Evolutionary conservation across 352 stramenopile genomes (phyloP).

Genomic region (Phytophthora macrochlamydospora): DNA sequence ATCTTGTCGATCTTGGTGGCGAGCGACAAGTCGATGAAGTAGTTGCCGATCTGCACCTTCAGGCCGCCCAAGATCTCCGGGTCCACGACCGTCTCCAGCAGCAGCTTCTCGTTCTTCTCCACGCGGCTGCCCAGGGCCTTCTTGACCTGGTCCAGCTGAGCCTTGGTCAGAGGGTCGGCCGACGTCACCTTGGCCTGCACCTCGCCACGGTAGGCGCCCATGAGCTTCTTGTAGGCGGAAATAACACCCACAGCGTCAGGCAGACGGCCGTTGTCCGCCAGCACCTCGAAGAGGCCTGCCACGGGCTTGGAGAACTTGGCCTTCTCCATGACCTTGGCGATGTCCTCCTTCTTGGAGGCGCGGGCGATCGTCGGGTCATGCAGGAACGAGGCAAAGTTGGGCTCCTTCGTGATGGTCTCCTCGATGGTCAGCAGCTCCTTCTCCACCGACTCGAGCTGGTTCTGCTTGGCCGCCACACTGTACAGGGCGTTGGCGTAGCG

Average conservation of each 20-base stretch:
- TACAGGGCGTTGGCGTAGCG: slow-evolving; percentile 98
- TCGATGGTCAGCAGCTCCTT: slow-evolving; percentile 89
- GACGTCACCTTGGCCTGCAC: slow-evolving; percentile 97
- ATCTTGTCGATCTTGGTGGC: slow-evolving; percentile 96
- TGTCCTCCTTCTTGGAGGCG: slow-evolving; percentile 93
- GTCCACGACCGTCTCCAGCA: slow-evolving; percentile 93
- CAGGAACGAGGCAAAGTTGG: slow-evolving; percentile 93
- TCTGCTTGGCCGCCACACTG: slow-evolving; percentile 92
- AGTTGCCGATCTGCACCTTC: slow-evolving; percentile 97
- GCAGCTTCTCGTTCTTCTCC: slow-evolving; percentile 91
- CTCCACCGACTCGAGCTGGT: slow-evolving; percentile 82
- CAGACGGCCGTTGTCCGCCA: slow-evolving; percentile 97
- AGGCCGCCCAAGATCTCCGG: slow-evolving; percentile 95
- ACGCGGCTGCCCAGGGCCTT: slow-evolving; percentile 91
- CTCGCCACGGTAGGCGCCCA: slow-evolving; percentile 95
- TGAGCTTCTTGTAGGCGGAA: slow-evolving; percentile 91
- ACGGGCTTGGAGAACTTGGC: slow-evolving; percentile 95
- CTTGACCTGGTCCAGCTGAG: slow-evolving; percentile 93
- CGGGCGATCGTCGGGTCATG: slow-evolving; percentile 97
- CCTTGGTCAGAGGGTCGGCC: slow-evolving; percentile 92
- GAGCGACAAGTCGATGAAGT: slow-evolving; percentile 97
- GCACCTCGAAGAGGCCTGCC: slow-evolving; percentile 94
- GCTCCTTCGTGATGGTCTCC: slow-evolving; percentile 84
- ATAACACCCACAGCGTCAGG: slow-evolving; percentile 89
- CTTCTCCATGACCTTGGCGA: slow-evolving; percentile 89